A percentile compares a stretch with the other conserved stretches of the same genome.
Conservation (phyloP, 2,329 filamentous ascomycete species). For the Rutstroemia sp. region DNA sequence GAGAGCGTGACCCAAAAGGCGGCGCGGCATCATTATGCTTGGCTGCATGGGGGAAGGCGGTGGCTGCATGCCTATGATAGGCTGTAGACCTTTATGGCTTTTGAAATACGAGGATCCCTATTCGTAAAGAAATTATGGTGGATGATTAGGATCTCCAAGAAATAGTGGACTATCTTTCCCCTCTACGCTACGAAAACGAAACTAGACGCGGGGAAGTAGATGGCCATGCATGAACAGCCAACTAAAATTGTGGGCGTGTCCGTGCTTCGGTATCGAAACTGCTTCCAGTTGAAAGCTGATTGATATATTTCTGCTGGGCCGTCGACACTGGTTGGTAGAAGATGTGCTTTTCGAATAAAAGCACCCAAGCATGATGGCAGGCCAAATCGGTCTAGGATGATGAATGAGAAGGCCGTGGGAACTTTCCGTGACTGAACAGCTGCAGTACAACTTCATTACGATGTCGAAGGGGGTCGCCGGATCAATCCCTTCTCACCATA, state of each 20-base stretch:
- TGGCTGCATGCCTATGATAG: neutral
- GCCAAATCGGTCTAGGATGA: conserved; percentile 1
- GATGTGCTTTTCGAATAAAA: neutral
- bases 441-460: neutral
- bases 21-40: conserved; percentile 3
- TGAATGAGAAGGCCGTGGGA: neutral
- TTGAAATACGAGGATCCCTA: neutral
- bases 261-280: neutral
- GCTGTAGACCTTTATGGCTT: neutral
- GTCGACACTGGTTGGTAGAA: neutral
- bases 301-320: neutral
- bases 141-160: neutral
- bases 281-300: neutral
- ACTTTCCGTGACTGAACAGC: neutral
- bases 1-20: conserved; percentile 6
- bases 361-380: no score
- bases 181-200: neutral
- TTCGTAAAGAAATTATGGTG: neutral
- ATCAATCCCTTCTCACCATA: neutral
- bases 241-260: neutral
- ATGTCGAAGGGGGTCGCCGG: neutral
- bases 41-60: conserved; percentile 2
- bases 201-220: neutral
- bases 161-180: neutral
- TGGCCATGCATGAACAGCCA: neutral